These are phyloP conservation scores for Knoxia roxburghii DNA, from an alignment of 257 asterid species.

Conservation along the genomic window DNA sequence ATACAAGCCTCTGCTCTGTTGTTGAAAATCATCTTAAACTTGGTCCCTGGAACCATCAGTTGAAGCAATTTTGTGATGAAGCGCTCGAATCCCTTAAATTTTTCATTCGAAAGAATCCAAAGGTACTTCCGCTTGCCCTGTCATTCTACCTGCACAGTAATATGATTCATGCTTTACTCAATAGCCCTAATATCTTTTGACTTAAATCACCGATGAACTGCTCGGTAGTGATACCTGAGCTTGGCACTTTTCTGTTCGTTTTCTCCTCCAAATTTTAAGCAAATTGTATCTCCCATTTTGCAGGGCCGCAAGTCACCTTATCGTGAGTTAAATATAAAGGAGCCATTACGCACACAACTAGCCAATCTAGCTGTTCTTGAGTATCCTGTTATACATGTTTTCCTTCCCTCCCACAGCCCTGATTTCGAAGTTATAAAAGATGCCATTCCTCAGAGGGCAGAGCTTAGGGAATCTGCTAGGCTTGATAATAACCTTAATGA, in stretches of 20 bases:
- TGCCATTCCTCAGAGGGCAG: conserved; percentile 22
- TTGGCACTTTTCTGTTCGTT: too few relatives aligned
- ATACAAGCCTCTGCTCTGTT: conserved; percentile 43
- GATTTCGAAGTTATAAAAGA: conserved; percentile 55
- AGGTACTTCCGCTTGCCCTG: conserved; percentile 43
- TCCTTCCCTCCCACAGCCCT: conserved; percentile 59
- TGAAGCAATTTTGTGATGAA: conserved; percentile 60
- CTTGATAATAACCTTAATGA: conserved; percentile 34
- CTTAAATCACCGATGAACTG: too few relatives aligned
- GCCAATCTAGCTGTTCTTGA: conserved; percentile 56
- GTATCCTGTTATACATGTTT: conserved; percentile 76
- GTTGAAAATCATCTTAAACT: conserved; percentile 65
- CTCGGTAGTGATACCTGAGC: too few relatives aligned
- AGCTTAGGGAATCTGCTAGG: conserved; percentile 24
- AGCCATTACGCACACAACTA: conserved; percentile 60
- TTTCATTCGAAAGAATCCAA: conserved; percentile 63
- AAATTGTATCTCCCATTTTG: conserved; percentile 6
- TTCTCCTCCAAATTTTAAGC: background rate
- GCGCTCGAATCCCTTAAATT: conserved; percentile 58
- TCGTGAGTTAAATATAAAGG: conserved; percentile 41
- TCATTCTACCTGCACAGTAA: conserved; percentile 8
- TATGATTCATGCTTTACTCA: too few relatives aligned
- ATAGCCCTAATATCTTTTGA: too few relatives aligned
- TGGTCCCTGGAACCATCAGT: conserved; percentile 75
- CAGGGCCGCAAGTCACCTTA: conserved; percentile 67